phyloP scores from a whole-genome alignment of 1,284 basidiomycete genomes.

The Apiotrichum veenhuisii region DNA sequence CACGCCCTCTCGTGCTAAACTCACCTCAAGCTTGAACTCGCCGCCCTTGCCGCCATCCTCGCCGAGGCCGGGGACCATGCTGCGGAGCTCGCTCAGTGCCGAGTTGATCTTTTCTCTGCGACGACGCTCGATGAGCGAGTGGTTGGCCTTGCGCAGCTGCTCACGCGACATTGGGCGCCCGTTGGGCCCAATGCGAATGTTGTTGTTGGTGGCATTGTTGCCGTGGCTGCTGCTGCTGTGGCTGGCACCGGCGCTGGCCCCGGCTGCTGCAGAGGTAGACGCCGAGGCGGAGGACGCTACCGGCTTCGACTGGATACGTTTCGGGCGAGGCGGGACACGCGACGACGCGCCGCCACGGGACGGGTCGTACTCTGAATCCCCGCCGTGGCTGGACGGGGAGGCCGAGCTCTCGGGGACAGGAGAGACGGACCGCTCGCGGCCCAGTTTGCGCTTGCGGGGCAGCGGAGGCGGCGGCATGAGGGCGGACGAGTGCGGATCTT shows the following conservation, averaged over 20 bases:
- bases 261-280: neutral
- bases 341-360: neutral
- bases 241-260: neutral
- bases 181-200: conserved; percentile 5
- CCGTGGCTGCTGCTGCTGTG: too few relatives aligned
- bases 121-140: conserved; percentile 46
- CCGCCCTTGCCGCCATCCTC: conserved; percentile 43
- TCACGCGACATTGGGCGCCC: conserved; percentile 38
- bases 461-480: conserved; percentile 24
- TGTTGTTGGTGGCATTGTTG: neutral
- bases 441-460: conserved; percentile 26
- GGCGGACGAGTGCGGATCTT: neutral
- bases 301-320: conserved; percentile 6
- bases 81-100: conserved; percentile 41
- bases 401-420: conserved; percentile 14
- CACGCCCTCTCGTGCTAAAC: too few relatives aligned
- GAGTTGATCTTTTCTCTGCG: conserved; percentile 50
- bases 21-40: conserved; percentile 50
- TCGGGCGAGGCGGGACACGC: neutral
- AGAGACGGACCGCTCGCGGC: conserved; percentile 2
- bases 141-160: conserved; percentile 46
- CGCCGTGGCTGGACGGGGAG: conserved; percentile 17
- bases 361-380: conserved; percentile 32
- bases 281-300: neutral
- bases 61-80: conserved; percentile 48